These are phyloP conservation scores for Funneliformis geosporum DNA, from an alignment of 192 early-diverging fungal genomes.

Conservation along the genomic window DNA sequence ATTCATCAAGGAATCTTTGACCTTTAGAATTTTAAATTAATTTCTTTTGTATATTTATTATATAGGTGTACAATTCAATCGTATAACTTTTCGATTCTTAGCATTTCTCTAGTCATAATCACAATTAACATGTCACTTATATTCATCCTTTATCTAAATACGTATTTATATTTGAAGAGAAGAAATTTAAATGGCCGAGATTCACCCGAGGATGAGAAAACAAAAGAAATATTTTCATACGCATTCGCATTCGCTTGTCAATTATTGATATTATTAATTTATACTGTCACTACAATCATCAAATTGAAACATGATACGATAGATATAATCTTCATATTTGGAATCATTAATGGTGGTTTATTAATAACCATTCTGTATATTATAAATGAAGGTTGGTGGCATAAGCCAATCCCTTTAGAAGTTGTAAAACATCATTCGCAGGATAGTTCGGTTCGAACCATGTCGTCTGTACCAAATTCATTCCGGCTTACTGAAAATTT, in stretches of 20 bases:
- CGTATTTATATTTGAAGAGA: neutral
- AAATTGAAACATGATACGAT: neutral
- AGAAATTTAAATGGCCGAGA: neutral
- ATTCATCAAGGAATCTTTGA: too few species aligned
- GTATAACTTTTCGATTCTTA: neutral
- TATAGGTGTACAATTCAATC: neutral
- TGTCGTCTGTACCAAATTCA: neutral
- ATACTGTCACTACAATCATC: neutral
- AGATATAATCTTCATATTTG: neutral
- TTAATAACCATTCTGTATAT: neutral
- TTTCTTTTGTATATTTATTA: neutral
- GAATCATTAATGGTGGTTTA: neutral
- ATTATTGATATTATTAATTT: neutral
- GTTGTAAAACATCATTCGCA: neutral
- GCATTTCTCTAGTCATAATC: neutral
- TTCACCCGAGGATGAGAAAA: neutral
- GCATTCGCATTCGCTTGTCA: neutral
- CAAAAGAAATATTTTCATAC: neutral
- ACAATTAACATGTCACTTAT: neutral
- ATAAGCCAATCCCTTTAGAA: neutral
- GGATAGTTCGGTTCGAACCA: neutral
- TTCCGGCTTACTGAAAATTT: neutral
- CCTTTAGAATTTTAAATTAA: too few species aligned
- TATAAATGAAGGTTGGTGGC: neutral
- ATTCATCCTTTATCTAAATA: neutral